Evolutionary conservation across 2,329 filamentous ascomycete genomes (phyloP).

Genomic region (Amesomyces nigricolor): DNA sequence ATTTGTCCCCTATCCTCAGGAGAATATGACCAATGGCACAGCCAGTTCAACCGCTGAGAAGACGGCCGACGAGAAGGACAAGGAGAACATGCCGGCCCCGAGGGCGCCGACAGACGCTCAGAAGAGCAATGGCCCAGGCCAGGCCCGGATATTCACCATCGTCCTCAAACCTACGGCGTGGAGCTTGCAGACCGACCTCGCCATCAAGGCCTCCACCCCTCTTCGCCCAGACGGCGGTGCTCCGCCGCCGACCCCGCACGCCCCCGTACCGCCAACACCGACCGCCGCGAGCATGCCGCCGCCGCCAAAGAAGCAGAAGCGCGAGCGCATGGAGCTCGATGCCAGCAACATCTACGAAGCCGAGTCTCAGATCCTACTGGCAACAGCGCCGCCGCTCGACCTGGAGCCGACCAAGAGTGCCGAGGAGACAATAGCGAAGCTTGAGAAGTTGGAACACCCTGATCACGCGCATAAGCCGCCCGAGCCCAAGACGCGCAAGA

Average conservation of each 20-base stretch:
- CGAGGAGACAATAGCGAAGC: constrained; percentile 63
- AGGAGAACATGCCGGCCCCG: constrained; percentile 53
- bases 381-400: constrained; percentile 68
- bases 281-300: constrained; percentile 54
- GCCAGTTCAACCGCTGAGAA: constrained; percentile 30
- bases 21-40: constrained; percentile 31
- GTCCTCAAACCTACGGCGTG: constrained; percentile 81
- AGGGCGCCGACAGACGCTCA: constrained; percentile 42
- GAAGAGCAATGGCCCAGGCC: constrained; percentile 42
- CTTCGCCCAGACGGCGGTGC: constrained; percentile 40
- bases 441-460: constrained; percentile 69
- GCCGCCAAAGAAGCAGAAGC: constrained; percentile 63
- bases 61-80: constrained; percentile 43
- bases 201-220: constrained; percentile 69
- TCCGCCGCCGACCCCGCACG: constrained; percentile 63
- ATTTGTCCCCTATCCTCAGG: constrained; percentile 67
- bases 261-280: constrained; percentile 55
- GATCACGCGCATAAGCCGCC: constrained; percentile 72
- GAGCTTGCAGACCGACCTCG: constrained; percentile 68
- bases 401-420: constrained; percentile 68
- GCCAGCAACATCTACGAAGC: constrained; percentile 65
- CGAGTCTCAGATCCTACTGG: constrained; percentile 69
- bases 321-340: constrained; percentile 70
- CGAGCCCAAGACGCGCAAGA: constrained; percentile 81
- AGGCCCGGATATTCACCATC: constrained; percentile 65